Evolutionary conservation across 306 rosid genomes (phyloP), one percentile per base, ranked within the genome.

Genomic region (Hippophae rhamnoides): DNA sequence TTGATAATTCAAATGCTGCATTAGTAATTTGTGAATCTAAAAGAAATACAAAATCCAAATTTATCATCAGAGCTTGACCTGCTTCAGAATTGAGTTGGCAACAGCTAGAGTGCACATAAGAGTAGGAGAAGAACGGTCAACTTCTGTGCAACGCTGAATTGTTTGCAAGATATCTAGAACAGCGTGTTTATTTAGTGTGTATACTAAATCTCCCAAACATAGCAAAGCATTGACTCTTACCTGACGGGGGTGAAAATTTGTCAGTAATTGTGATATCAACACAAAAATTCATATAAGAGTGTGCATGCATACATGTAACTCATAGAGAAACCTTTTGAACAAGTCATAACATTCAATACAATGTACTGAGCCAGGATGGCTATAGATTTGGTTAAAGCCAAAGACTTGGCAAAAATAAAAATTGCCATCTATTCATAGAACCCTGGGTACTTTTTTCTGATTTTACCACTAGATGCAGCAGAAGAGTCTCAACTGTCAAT

Each of bases 81-180:
- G 86, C 82, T 93, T 88, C 62, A 78, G 86, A 70, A 93, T 80
- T 59, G 99, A 82, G 70, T 84, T 93, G 66, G 99, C 95, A 72
- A 93, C 95, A 61, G 97, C 95, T 60, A 93, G 97, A 44, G 99
- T 88, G 67, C 99, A 93, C 99, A 93, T 88, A 52, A 93, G 99
- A 42, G 99, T 93, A 70, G 99, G 99, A 64, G 95, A 86, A 73
- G 99, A 84, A 52, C 62, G 95, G 60, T 93, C 99, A 68, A 93
- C 99, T 7, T 85, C 95, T 62, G 96, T 92, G 77, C 99, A 92
- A 46, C 97, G 95, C 69, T 85, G 97, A 81, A 93, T 80, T 44
- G 99, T 93, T 70, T 93, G 97, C 90, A 93, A 76, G 74, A 88
- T 67, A 7, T 88, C 97, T 61, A 88, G 60, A 76, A 77, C 82